Percentiles rank a stretch among this genome's conserved stretches.
phyloP scores from a whole-genome alignment of 768 basidiomycete species.

The Mycena rebaudengoi region DNA sequence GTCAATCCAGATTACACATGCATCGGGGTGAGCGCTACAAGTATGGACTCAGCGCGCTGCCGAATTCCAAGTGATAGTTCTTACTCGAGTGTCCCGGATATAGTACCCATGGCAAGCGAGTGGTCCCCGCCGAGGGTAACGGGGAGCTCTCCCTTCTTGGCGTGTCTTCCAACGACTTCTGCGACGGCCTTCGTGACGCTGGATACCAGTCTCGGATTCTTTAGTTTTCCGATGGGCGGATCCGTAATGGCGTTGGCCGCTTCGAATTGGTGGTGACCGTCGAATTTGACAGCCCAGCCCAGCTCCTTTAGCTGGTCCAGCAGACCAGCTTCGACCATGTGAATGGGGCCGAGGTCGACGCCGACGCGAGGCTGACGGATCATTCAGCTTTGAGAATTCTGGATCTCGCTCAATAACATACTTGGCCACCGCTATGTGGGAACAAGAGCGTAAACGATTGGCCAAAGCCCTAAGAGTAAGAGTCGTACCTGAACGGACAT shows the following conservation, averaged over 20 bases:
- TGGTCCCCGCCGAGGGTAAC: constrained; percentile 97
- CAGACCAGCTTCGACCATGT: constrained; percentile 88
- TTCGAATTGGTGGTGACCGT: constrained; percentile 91
- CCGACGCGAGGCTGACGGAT: constrained; percentile 70
- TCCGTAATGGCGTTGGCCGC: constrained; percentile 70
- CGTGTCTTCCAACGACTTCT: constrained; percentile 77
- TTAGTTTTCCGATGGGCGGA: constrained; percentile 87
- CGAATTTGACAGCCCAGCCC: constrained; percentile 91
- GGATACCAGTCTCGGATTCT: constrained; percentile 90
- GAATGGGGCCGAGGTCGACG: constrained; percentile 89
- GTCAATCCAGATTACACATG: constrained; percentile 95
- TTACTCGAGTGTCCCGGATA: constrained; percentile 64
- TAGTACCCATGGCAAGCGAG: constrained; percentile 94
- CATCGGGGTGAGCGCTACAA: constrained; percentile 74
- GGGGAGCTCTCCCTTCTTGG: constrained; percentile 81
- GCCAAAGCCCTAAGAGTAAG: background rate
- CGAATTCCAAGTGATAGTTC: background rate
- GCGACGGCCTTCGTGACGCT: constrained; percentile 83
- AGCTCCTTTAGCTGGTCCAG: constrained; percentile 76
- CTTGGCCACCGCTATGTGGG: constrained; percentile 69
- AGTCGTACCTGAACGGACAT: constrained; percentile 90
- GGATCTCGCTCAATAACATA: constrained; percentile 37
- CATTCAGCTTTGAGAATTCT: constrained; percentile 15
- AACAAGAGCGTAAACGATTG: constrained; percentile 13
- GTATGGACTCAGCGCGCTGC: constrained; percentile 9